Conservation (phyloP, 345 rosid species). For the Salix arbutifolia region DNA sequence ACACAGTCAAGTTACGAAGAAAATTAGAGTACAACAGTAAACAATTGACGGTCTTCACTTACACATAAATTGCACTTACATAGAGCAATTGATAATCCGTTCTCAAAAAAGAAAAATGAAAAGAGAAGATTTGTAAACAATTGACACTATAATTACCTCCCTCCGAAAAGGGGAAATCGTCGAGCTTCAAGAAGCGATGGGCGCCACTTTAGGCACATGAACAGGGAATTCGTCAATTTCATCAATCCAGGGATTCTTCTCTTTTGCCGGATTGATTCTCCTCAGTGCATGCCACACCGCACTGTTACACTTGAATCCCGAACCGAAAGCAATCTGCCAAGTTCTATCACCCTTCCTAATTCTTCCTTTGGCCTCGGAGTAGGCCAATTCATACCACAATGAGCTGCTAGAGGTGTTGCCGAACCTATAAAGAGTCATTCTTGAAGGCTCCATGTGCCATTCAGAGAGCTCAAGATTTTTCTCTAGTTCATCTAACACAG, state of each 20-base stretch:
- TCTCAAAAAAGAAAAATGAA: neutral
- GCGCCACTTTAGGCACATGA: conserved; percentile 31
- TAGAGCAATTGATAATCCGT: neutral
- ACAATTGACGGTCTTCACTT: neutral
- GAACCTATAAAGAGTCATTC: conserved; percentile 81
- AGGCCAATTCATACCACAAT: conserved; percentile 83
- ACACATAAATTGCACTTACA: neutral
- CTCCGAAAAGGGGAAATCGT: neutral
- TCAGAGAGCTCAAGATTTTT: conserved; percentile 67
- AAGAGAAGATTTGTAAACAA: neutral
- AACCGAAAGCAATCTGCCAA: conserved; percentile 94
- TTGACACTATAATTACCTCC: neutral
- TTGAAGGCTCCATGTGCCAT: conserved; percentile 94
- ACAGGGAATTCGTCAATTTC: conserved; percentile 81
- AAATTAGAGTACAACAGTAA: too few relatives aligned
- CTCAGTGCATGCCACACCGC: conserved; percentile 81
- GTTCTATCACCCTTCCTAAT: conserved; percentile 75
- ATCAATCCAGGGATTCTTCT: conserved; percentile 80
- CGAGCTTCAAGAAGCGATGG: conserved; percentile 9
- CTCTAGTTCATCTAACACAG: conserved; percentile 83
- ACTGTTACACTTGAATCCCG: conserved; percentile 94
- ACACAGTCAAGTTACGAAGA: neutral
- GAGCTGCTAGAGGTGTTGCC: conserved; percentile 95
- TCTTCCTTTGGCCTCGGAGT: conserved; percentile 81
- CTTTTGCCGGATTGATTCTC: conserved; percentile 61